Percentiles rank a stretch among this genome's conserved stretches.
phyloP scores from a whole-genome alignment of 495 filamentous ascomycete species.

The Aspergillus funiculosus region DNA sequence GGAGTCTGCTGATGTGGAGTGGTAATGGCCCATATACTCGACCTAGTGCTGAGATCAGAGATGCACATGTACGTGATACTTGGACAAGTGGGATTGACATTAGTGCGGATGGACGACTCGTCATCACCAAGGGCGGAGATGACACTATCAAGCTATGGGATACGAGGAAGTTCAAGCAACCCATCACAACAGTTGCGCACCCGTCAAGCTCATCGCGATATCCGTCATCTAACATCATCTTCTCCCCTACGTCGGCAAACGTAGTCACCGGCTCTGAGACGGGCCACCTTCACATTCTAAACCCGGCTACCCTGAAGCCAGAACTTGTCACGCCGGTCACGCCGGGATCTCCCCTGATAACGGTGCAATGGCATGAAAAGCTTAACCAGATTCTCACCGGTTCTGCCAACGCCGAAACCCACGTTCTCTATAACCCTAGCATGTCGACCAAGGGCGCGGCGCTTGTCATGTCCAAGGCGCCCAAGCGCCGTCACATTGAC shows the following conservation, averaged over 20 bases:
- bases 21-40: constrained; percentile 83
- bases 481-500: constrained; percentile 90
- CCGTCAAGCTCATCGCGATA: constrained; percentile 77
- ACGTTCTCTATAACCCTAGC: constrained; percentile 82
- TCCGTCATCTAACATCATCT: constrained; percentile 78
- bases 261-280: constrained; percentile 84
- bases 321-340: constrained; percentile 84
- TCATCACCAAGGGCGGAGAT: constrained; percentile 86
- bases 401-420: constrained; percentile 81
- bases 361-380: constrained; percentile 85
- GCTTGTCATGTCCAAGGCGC: constrained; percentile 87
- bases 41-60: constrained; percentile 76
- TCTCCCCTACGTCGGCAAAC: constrained; percentile 73
- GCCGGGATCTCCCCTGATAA: constrained; percentile 71
- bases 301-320: constrained; percentile 77
- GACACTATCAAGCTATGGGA: constrained; percentile 91
- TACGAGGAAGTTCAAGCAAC: constrained; percentile 88
- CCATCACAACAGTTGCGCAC: constrained; percentile 72
- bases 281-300: constrained; percentile 87
- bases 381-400: constrained; percentile 95
- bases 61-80: constrained; percentile 75
- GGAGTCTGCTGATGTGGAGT: constrained; percentile 84
- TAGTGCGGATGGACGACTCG: constrained; percentile 80
- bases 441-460: constrained; percentile 75
- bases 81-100: constrained; percentile 95